Percentiles rank a stretch among this genome's conserved stretches.
Evolutionary conservation across 495 filamentous ascomycete species (phyloP).

Genomic region (Penicillium verhagenii): DNA sequence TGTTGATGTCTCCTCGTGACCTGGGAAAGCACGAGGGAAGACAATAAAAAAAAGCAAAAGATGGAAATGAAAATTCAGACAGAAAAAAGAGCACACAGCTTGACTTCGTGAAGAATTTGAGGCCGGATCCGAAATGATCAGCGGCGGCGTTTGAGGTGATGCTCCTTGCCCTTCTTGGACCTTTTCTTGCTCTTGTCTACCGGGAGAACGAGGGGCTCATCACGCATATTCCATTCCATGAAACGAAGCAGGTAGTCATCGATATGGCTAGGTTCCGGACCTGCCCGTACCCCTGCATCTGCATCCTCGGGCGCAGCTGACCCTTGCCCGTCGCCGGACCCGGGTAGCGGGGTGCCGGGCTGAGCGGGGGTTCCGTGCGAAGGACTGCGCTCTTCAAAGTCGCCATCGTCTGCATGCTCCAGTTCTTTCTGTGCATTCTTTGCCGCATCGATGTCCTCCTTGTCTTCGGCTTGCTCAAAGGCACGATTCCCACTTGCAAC

Average conservation of each 20-base stretch:
- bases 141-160: conserved; percentile 45
- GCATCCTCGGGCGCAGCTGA: neutral
- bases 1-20: neutral
- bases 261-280: conserved; percentile 49
- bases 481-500: conserved; percentile 57
- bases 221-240: conserved; percentile 74
- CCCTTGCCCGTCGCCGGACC: neutral
- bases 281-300: too few relatives aligned
- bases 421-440: conserved; percentile 86
- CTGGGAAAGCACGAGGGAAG: too few relatives aligned
- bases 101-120: neutral
- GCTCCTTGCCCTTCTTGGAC: conserved; percentile 72
- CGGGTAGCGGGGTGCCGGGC: conserved; percentile 28
- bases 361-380: conserved; percentile 42
- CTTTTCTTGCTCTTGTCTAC: conserved; percentile 79
- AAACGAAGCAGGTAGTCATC: conserved; percentile 85
- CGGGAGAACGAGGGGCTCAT: conserved; percentile 75
- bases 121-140: conserved; percentile 16
- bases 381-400: conserved; percentile 76
- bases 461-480: conserved; percentile 86
- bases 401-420: conserved; percentile 78
- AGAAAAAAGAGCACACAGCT: neutral
- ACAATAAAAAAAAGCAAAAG: too few relatives aligned
- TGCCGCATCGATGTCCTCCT: conserved; percentile 86
- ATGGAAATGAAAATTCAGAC: neutral